Evolutionary conservation across 495 filamentous ascomycete species (phyloP).

Genomic region (Recurvomyces mirabilis): DNA sequence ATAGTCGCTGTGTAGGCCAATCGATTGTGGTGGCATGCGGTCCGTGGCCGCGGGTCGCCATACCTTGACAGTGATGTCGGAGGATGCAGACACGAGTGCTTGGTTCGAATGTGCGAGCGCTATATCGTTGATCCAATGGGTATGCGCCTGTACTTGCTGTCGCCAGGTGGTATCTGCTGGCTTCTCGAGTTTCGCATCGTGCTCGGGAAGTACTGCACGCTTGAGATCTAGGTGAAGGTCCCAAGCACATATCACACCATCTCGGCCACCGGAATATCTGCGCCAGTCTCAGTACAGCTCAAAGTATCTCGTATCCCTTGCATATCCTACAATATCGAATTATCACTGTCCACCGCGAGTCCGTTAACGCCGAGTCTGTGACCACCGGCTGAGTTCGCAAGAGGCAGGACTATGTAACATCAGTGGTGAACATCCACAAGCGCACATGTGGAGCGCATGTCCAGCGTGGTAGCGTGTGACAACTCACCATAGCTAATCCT

Average conservation of each 20-base stretch:
- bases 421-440: neutral
- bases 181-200: conserved; percentile 22
- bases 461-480: too few relatives aligned
- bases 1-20: conserved; percentile 91
- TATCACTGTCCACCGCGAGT: conserved; percentile 70
- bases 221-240: conserved; percentile 57
- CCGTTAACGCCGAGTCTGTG: conserved; percentile 93
- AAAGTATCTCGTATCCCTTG: neutral
- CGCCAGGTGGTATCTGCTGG: conserved; percentile 56
- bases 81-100: conserved; percentile 85
- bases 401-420: conserved; percentile 64
- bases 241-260: conserved; percentile 95
- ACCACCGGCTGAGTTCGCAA: conserved; percentile 79
- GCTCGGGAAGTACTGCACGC: conserved; percentile 25
- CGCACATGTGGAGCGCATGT: too few relatives aligned
- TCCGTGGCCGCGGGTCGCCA: conserved; percentile 80
- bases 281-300: conserved; percentile 38
- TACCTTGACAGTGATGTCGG: conserved; percentile 85
- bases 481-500: conserved; percentile 45
- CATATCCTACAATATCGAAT: conserved; percentile 90
- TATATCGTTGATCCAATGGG: conserved; percentile 97
- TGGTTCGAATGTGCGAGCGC: conserved; percentile 71
- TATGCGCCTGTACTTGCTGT: conserved; percentile 90
- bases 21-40: conserved; percentile 56
- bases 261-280: conserved; percentile 90